Evolutionary conservation across 345 rosid genomes (phyloP).

Genomic region (Aethionema arabicum): DNA sequence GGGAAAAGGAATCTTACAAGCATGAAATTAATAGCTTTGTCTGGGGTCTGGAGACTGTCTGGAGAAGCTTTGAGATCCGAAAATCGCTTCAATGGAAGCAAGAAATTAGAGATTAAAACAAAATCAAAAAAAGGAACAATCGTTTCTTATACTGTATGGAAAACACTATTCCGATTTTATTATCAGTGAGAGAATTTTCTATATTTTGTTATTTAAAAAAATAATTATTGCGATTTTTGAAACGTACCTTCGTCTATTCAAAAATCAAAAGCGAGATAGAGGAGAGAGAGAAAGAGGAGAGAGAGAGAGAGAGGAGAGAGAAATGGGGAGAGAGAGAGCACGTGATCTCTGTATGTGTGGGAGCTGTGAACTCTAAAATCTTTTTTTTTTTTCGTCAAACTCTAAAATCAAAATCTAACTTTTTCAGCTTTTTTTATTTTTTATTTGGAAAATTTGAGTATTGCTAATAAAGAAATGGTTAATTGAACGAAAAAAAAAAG

Average conservation of each 20-base stretch:
- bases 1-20: background rate
- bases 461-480: too few relatives aligned
- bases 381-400: too few relatives aligned
- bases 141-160: slow-evolving; percentile 23
- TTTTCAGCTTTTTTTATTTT: slow-evolving; percentile 27
- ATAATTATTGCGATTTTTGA: slow-evolving; percentile 13
- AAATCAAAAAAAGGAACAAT: background rate
- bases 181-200: slow-evolving; percentile 22
- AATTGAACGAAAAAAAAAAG: too few relatives aligned
- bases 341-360: slow-evolving; percentile 36
- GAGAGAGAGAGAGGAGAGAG: slow-evolving; percentile 11
- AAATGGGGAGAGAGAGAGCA: slow-evolving; percentile 14
- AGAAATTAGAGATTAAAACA: slow-evolving; percentile 18
- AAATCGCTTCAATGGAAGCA: slow-evolving; percentile 21
- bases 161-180: slow-evolving; percentile 22
- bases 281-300: slow-evolving; percentile 3
- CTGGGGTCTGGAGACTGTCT: slow-evolving; percentile 14
- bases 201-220: background rate
- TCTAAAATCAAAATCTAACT: slow-evolving; percentile 29
- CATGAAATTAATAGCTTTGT: slow-evolving; percentile 16
- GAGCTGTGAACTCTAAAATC: slow-evolving; percentile 35
- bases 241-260: slow-evolving; percentile 27
- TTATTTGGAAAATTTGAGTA: background rate
- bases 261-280: slow-evolving; percentile 6
- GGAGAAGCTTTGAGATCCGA: slow-evolving; percentile 34